A percentile compares a stretch with the other conserved stretches of the same genome.
These are phyloP conservation scores for Mucor sp. DNA, from an alignment of 371 early-diverging fungal genomes.

Conservation along the genomic window DNA sequence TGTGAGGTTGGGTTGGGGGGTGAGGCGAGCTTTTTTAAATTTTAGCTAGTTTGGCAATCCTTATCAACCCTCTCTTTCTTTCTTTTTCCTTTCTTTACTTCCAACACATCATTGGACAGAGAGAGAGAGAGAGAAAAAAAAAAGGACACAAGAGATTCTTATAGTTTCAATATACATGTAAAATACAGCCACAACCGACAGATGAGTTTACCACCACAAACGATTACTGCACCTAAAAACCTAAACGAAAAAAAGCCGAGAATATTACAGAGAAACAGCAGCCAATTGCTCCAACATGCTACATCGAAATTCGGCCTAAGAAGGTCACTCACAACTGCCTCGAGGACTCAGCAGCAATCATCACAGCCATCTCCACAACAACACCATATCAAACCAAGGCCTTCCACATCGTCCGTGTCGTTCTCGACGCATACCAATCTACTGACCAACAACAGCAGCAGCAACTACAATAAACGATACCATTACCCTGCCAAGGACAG, in stretches of 20 bases:
- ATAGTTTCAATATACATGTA: neutral
- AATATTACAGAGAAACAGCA: constrained; percentile 5
- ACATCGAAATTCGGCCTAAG: constrained; percentile 14
- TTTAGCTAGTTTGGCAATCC: neutral
- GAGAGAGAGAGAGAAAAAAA: neutral
- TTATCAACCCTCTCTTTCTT: neutral
- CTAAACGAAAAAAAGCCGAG: constrained; percentile 6
- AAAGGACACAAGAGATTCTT: neutral
- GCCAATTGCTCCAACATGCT: constrained; percentile 24
- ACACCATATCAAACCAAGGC: constrained; percentile 4
- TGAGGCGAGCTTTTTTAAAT: neutral
- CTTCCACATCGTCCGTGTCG: constrained; percentile 1
- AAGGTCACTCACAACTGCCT: constrained; percentile 17
- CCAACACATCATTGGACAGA: too few species aligned
- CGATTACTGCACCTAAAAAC: neutral
- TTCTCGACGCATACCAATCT: neutral
- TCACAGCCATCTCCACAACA: neutral
- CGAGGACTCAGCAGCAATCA: constrained; percentile 1
- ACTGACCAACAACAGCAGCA: neutral
- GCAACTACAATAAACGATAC: neutral
- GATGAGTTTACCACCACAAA: constrained; percentile 3
- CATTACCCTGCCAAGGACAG: neutral
- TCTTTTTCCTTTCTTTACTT: neutral
- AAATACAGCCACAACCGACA: neutral
- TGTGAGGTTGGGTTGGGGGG: too few species aligned